These are phyloP conservation scores for Laburnicola sp. DNA, from an alignment of 2,329 filamentous ascomycete genomes.

Conservation along the genomic window DNA sequence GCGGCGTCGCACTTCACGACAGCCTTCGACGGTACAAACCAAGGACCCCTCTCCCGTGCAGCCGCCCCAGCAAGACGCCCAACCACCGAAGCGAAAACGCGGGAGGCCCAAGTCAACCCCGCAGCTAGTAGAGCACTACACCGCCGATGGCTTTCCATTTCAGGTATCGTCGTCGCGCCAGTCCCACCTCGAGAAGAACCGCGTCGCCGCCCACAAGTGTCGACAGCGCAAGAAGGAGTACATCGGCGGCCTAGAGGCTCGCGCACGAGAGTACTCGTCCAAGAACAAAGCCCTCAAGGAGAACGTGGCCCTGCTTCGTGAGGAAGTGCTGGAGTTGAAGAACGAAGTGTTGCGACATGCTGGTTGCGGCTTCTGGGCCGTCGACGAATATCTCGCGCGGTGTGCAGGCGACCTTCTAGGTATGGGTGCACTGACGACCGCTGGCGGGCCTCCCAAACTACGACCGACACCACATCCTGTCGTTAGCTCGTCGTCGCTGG, in stretches of 20 bases:
- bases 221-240: conserved; percentile 69
- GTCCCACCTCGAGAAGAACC: conserved; percentile 65
- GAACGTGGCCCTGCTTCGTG: conserved; percentile 38
- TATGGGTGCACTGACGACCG: conserved; percentile 21
- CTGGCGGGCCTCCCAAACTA: not conserved
- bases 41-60: not conserved
- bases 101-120: conserved; percentile 42
- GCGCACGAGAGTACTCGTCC: conserved; percentile 44
- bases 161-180: conserved; percentile 41
- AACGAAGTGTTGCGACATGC: conserved; percentile 43
- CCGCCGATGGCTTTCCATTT: conserved; percentile 38
- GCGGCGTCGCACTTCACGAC: conserved; percentile 32
- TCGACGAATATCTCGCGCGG: conserved; percentile 44
- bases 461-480: conserved; percentile 11
- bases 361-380: conserved; percentile 43
- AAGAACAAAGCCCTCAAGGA: conserved; percentile 43
- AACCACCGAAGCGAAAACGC: conserved; percentile 42
- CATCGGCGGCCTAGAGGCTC: conserved; percentile 55
- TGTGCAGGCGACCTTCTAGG: conserved; percentile 42
- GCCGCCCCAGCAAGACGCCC: conserved; percentile 17
- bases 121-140: conserved; percentile 35
- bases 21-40: not conserved
- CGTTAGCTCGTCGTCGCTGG: conserved; percentile 3
- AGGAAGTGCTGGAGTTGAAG: conserved; percentile 44
- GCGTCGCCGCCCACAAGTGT: conserved; percentile 73